These are phyloP conservation scores for Rhynchospora pubera DNA, from an alignment of 176 grass and related monocot genomes.

Conservation along the genomic window DNA sequence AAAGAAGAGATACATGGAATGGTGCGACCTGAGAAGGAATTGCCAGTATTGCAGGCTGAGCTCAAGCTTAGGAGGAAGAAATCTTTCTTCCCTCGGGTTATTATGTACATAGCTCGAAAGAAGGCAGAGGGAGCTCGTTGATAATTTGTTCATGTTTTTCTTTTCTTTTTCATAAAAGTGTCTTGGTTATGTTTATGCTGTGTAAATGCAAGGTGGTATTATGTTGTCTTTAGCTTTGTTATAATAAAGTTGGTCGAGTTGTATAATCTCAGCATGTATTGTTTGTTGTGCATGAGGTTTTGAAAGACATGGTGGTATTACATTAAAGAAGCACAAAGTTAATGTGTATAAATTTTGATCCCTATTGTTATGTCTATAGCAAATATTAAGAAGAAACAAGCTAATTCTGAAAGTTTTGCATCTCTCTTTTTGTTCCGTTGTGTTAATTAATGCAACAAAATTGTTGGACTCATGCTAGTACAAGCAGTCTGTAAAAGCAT, in stretches of 20 bases:
- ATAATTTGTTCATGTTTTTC: constrained; percentile 30
- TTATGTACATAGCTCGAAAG: constrained; percentile 48
- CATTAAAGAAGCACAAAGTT: constrained; percentile 2
- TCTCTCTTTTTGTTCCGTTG: background rate
- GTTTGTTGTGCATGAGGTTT: constrained; percentile 10
- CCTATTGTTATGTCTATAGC: constrained; percentile 3
- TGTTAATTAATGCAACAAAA: background rate
- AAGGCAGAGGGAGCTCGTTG: background rate
- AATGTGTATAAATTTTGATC: constrained; percentile 9
- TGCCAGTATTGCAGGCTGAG: constrained; percentile 20
- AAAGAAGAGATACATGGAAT: constrained; percentile 27
- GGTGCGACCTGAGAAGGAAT: constrained; percentile 26
- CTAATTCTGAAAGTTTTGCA: background rate
- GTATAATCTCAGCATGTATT: constrained; percentile 27
- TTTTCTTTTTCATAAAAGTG: constrained; percentile 29
- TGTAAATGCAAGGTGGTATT: constrained; percentile 18
- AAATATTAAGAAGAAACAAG: background rate
- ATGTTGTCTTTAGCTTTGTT: constrained; percentile 17
- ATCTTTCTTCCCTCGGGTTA: constrained; percentile 51
- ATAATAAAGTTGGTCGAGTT: constrained; percentile 16
- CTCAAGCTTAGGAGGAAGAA: constrained; percentile 57
- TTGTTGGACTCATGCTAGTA: background rate
- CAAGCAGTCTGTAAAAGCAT: background rate
- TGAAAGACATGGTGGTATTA: background rate
- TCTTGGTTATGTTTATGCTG: constrained; percentile 27